phyloP scores from a whole-genome alignment of 148 eudicot species.

The Vaccinium macrocarpon region DNA sequence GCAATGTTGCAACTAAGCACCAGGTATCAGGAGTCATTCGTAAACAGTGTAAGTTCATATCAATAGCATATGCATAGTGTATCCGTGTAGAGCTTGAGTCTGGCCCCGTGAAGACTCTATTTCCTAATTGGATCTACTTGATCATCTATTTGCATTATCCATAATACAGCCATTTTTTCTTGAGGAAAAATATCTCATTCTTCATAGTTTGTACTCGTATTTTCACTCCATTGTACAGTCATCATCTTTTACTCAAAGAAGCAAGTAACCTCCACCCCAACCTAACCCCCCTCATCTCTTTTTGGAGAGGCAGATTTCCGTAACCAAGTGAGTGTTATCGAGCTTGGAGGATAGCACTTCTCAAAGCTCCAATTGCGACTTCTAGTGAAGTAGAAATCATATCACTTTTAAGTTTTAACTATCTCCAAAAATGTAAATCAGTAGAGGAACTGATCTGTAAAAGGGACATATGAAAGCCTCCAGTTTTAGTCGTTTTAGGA shows the following conservation, averaged over 20 bases:
- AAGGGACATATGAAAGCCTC: neutral
- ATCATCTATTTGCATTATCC: neutral
- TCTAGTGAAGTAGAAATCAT: neutral
- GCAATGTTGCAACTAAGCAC: neutral
- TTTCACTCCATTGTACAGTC: neutral
- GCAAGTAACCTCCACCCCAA: neutral
- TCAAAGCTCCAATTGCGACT: neutral
- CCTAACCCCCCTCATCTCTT: neutral
- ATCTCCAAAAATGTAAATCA: neutral
- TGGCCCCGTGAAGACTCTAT: constrained; percentile 1
- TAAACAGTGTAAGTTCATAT: neutral
- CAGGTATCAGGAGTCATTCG: neutral
- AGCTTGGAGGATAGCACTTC: neutral
- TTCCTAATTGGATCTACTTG: neutral
- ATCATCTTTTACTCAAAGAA: neutral
- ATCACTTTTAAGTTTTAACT: neutral
- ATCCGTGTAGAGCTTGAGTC: neutral
- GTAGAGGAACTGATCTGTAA: neutral
- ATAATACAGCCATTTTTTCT: neutral
- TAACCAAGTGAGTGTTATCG: neutral
- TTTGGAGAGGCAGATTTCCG: neutral
- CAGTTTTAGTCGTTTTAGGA: neutral
- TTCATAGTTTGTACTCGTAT: neutral
- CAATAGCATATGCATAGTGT: neutral
- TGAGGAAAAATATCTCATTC: neutral